A percentile compares a stretch with the other conserved stretches of the same genome.
These are phyloP conservation scores for Candida maesae DNA, from an alignment of 805 yeast species.

Conservation along the genomic window DNA sequence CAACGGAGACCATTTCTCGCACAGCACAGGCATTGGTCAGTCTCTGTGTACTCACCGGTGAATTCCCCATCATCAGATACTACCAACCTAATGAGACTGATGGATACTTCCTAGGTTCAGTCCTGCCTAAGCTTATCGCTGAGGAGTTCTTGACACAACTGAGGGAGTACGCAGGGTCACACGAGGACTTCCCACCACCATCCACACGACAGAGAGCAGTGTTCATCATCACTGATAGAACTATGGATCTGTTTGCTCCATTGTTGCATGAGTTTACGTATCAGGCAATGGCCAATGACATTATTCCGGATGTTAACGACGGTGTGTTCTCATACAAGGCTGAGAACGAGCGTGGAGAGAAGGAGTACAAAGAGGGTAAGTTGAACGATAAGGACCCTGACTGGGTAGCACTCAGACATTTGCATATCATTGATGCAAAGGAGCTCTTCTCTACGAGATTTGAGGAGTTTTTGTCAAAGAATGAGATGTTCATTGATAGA, in stretches of 20 bases:
- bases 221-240: conserved; percentile 75
- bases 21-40: conserved; percentile 67
- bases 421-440: conserved; percentile 71
- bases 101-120: conserved; percentile 48
- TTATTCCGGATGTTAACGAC: conserved; percentile 41
- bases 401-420: conserved; percentile 68
- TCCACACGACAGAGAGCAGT: conserved; percentile 65
- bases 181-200: conserved; percentile 61
- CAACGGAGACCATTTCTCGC: conserved; percentile 50
- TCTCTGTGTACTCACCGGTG: conserved; percentile 76
- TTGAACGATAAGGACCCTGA: conserved; percentile 62
- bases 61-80: conserved; percentile 82
- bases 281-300: conserved; percentile 88
- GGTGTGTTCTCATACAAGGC: conserved; percentile 50
- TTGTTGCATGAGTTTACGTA: conserved; percentile 85
- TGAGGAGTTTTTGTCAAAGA: conserved; percentile 62
- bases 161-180: conserved; percentile 69
- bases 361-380: conserved; percentile 42
- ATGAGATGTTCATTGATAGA: conserved; percentile 72
- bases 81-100: conserved; percentile 50
- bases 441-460: conserved; percentile 56
- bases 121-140: conserved; percentile 69
- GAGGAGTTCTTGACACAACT: conserved; percentile 62
- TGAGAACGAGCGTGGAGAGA: conserved; percentile 48
- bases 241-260: conserved; percentile 80